Base-by-base conservation (phyloP, 352 stramenopile genomes). In the Phytophthora pluvialis region DNA sequence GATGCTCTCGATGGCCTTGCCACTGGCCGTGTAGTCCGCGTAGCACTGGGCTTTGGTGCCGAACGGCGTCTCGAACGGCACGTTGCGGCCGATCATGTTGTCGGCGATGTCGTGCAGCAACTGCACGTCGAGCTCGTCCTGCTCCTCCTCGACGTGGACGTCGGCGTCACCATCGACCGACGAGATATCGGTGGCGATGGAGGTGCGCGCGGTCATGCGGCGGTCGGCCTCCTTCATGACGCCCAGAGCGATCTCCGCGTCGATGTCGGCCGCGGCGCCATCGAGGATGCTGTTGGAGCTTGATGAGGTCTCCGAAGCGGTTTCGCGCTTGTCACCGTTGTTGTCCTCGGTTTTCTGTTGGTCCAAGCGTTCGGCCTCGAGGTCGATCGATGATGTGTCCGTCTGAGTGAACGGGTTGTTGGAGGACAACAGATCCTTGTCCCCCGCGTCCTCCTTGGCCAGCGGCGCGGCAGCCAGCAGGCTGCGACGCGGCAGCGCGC, bases 1-100 rank as follows among this genome's bases (percentile, higher is more conserved):
- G 12, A 99, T 93, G 47, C 78, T 95, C 50, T 68, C 65, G n/a
- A 98, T 67, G 7, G 91, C 81, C 64, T 95, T 90, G 54, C 94
- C 90, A 42, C 88, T 98, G 29, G 96, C 97, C 10, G 96, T 99
- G 53, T 97, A 98, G 81, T 99, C 97, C 29, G 89, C 94, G 70
- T 99, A 99, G 38, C 97, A 87, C 25, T 98, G 72, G 11, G 90
- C 91, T 29, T 78, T 82, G 25, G 53, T 52, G 38, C 90, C 89
- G 63, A 90, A 97, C 11, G 91, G 90, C 16, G 80, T 75, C 48
- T 83, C 65, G 54, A 91, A 89, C 28, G 77, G 67, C 47, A 69
- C 46, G 43, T 78, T 75, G 32, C 70, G 75, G 28, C 83, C 83
- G 33, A 90, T 80, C 58, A 91, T 68, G 45, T 85, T 83, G 31